phyloP scores from a whole-genome alignment of 2,329 filamentous ascomycete species.

The Penicillium decumbens region DNA sequence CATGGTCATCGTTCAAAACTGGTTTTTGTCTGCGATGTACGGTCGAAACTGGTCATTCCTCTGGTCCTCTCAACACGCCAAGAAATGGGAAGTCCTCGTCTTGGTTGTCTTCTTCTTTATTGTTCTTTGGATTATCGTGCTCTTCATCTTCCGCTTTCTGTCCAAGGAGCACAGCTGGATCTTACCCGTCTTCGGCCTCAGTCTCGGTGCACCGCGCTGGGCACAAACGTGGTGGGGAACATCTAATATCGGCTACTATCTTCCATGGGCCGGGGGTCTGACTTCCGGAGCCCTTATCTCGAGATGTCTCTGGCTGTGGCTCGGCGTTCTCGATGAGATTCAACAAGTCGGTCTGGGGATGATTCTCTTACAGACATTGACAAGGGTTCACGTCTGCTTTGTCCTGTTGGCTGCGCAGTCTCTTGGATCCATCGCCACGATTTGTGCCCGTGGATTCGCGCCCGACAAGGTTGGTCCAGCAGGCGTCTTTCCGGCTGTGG shows the following conservation, averaged over 20 bases:
- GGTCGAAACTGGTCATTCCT: constrained; percentile 52
- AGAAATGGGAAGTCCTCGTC: constrained; percentile 53
- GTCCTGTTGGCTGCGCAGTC: constrained; percentile 58
- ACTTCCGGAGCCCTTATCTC: constrained; percentile 29
- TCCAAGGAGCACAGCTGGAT: constrained; percentile 61
- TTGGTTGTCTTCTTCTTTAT: constrained; percentile 49
- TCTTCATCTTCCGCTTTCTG: constrained; percentile 42
- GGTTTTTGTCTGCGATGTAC: constrained; percentile 61
- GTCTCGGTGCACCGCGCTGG: constrained; percentile 61
- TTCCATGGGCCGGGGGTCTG: constrained; percentile 55
- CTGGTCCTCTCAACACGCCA: not conserved
- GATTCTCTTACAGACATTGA: constrained; percentile 62
- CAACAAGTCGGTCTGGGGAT: constrained; percentile 65
- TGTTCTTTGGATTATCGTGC: constrained; percentile 59
- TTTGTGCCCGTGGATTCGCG: constrained; percentile 56
- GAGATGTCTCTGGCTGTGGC: constrained; percentile 57
- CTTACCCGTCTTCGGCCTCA: constrained; percentile 63
- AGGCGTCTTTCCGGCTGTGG: constrained; percentile 52
- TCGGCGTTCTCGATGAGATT: constrained; percentile 60
- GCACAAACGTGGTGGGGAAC: constrained; percentile 63
- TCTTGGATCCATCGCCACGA: constrained; percentile 58
- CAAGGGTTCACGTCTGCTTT: constrained; percentile 59
- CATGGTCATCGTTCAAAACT: constrained; percentile 61
- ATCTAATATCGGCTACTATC: constrained; percentile 55
- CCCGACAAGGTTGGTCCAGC: constrained; percentile 59